These are phyloP conservation scores for Neobulgaria alba DNA, from an alignment of 2,329 filamentous ascomycete genomes.

Conservation along the genomic window DNA sequence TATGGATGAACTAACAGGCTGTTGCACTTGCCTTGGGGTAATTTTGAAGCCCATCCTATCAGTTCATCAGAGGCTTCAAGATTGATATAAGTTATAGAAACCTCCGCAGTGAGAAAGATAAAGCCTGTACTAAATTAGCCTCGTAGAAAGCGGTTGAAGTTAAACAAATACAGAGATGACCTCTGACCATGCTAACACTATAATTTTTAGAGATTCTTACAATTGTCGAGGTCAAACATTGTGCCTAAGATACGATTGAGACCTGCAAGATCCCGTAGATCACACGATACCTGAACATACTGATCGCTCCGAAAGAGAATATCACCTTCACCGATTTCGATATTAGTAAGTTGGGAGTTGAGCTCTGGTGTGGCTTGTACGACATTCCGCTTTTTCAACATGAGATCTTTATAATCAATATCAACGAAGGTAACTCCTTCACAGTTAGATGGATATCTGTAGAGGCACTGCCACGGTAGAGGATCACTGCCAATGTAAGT, in stretches of 20 bases:
- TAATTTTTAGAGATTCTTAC: slow-evolving; percentile 27
- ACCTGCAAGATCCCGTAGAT: slow-evolving; percentile 58
- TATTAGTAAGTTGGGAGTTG: slow-evolving; percentile 39
- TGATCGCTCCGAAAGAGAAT: slow-evolving; percentile 56
- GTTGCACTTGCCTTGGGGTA: slow-evolving; percentile 51
- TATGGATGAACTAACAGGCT: neutral
- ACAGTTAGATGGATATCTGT: slow-evolving; percentile 52
- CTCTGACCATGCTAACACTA: no score
- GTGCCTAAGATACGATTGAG: slow-evolving; percentile 51
- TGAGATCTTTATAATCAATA: slow-evolving; percentile 76
- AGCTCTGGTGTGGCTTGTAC: slow-evolving; percentile 58
- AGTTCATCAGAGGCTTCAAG: slow-evolving; percentile 62
- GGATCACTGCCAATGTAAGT: slow-evolving; percentile 58
- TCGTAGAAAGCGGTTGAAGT: no score
- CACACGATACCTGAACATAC: slow-evolving; percentile 75
- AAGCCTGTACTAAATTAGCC: slow-evolving; percentile 19
- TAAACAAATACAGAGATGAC: no score
- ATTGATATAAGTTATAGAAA: slow-evolving; percentile 87
- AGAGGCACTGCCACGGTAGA: slow-evolving; percentile 74
- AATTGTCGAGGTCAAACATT: slow-evolving; percentile 48
- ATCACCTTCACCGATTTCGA: slow-evolving; percentile 34
- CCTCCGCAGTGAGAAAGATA: slow-evolving; percentile 79
- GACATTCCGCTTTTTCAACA: slow-evolving; percentile 61
- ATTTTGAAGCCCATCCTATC: slow-evolving; percentile 66
- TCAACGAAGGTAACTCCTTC: slow-evolving; percentile 64